Evolutionary conservation across 2,329 filamentous ascomycete species (phyloP).

Genomic region (Colletotrichum eremochloae): DNA sequence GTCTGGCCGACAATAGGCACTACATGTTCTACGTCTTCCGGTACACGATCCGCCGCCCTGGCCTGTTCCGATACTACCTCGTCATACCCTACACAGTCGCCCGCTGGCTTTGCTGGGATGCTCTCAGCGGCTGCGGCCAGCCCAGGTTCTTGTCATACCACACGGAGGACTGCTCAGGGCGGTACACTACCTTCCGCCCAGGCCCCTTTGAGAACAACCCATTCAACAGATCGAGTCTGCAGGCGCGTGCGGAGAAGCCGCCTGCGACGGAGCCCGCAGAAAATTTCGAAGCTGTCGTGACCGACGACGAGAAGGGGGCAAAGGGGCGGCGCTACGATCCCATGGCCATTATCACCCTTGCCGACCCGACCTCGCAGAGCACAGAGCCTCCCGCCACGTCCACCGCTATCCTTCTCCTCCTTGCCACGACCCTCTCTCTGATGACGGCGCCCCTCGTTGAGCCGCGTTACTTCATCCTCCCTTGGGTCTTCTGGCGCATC

Average conservation of each 20-base stretch:
- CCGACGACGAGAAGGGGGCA: background rate
- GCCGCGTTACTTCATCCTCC: constrained; percentile 94
- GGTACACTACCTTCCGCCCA: background rate
- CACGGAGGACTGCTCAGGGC: constrained; percentile 27
- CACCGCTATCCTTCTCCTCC: constrained; percentile 69
- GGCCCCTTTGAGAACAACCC: constrained; percentile 49
- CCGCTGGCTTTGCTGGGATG: constrained; percentile 76
- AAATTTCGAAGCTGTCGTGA: background rate
- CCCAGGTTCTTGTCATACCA: constrained; percentile 12
- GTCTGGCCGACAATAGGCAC: constrained; percentile 94
- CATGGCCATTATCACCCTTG: constrained; percentile 44
- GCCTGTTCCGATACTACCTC: constrained; percentile 74
- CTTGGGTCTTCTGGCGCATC: constrained; percentile 93
- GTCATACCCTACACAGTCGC: constrained; percentile 78
- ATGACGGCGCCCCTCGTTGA: constrained; percentile 93
- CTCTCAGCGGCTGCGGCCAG: constrained; percentile 64
- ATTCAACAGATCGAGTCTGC: constrained; percentile 42
- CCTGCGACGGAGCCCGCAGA: background rate
- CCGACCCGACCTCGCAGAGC: constrained; percentile 46
- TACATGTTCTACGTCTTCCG: constrained; percentile 98
- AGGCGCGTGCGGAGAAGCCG: constrained; percentile 15
- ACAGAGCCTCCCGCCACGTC: constrained; percentile 58
- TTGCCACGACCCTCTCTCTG: constrained; percentile 81
- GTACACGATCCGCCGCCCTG: constrained; percentile 78
- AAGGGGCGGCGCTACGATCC: constrained; percentile 23